A percentile compares a stretch with the other conserved stretches of the same genome.
Evolutionary conservation across 257 asterid genomes (phyloP).

Genomic region (Rubia yunnanensis): DNA sequence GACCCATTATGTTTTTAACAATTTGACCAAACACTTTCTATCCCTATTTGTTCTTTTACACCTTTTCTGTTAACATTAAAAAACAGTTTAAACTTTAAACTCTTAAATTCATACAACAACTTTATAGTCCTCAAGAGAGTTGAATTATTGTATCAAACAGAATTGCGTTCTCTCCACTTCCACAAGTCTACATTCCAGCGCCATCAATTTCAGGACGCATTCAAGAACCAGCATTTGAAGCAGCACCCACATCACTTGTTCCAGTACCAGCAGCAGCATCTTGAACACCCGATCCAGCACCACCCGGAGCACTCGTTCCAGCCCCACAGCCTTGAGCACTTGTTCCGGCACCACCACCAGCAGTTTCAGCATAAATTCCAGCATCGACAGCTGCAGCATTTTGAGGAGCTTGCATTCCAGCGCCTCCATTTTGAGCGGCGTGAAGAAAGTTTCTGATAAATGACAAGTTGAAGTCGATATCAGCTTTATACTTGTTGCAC

Average conservation of each 20-base stretch:
- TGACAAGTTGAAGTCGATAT: slow-evolving; percentile 55
- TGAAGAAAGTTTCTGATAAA: slow-evolving; percentile 50
- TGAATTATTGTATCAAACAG: not conserved
- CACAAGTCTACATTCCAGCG: slow-evolving; percentile 17
- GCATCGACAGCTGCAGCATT: slow-evolving; percentile 2
- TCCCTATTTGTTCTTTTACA: no score
- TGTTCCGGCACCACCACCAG: not conserved
- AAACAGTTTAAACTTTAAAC: not conserved
- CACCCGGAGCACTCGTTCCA: not conserved
- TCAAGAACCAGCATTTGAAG: not conserved
- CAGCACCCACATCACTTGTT: no score
- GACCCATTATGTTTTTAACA: no score
- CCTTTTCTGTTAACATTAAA: no score
- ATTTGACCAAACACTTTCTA: no score
- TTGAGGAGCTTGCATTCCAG: slow-evolving; percentile 3
- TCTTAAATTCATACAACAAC: no score
- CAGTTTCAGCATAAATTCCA: not conserved
- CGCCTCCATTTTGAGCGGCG: slow-evolving; percentile 27
- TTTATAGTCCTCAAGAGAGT: no score
- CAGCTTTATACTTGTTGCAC: slow-evolving; percentile 63
- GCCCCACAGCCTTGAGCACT: not conserved
- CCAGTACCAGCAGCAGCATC: not conserved
- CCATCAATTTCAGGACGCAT: not conserved
- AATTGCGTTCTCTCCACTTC: slow-evolving; percentile 8
- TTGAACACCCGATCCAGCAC: not conserved